Percentiles rank a stretch among this genome's conserved stretches.
Evolutionary conservation across 1,284 basidiomycete species (phyloP).

Genomic region (Gomphus bonarii): DNA sequence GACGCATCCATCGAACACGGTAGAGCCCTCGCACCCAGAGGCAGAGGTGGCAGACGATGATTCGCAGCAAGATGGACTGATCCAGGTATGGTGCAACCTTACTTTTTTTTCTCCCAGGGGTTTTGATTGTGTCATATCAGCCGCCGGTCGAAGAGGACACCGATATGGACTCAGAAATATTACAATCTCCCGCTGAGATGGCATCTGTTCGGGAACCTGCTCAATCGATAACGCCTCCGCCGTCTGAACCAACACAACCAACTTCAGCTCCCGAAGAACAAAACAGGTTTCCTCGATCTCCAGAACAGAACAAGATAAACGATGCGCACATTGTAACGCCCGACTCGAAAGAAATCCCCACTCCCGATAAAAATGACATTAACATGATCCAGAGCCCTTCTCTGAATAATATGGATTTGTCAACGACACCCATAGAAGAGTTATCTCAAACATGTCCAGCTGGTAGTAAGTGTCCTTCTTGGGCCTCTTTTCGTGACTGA

Average conservation of each 20-base stretch:
- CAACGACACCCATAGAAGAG: background rate
- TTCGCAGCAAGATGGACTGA: background rate
- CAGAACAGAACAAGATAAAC: background rate
- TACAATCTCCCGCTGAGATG: background rate
- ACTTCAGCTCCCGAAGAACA: background rate
- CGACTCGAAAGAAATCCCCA: background rate
- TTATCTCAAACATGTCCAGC: background rate
- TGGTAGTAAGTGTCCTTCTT: background rate
- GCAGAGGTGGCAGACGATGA: background rate
- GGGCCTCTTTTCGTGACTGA: background rate
- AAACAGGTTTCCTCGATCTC: background rate
- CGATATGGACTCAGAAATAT: background rate
- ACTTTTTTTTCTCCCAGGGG: background rate
- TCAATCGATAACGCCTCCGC: background rate
- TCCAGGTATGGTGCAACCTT: background rate
- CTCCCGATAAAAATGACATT: background rate
- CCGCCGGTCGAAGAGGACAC: background rate
- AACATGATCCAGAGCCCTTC: background rate
- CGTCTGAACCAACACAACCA: background rate
- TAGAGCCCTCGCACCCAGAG: background rate
- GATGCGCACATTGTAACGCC: background rate
- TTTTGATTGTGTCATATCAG: background rate
- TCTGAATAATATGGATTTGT: background rate
- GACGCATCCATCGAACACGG: background rate
- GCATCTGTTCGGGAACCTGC: background rate